A percentile compares a stretch with the other conserved stretches of the same genome.
These are phyloP conservation scores for Phytopythium chamaehyphon DNA, from an alignment of 352 stramenopile species.

Conservation along the genomic window DNA sequence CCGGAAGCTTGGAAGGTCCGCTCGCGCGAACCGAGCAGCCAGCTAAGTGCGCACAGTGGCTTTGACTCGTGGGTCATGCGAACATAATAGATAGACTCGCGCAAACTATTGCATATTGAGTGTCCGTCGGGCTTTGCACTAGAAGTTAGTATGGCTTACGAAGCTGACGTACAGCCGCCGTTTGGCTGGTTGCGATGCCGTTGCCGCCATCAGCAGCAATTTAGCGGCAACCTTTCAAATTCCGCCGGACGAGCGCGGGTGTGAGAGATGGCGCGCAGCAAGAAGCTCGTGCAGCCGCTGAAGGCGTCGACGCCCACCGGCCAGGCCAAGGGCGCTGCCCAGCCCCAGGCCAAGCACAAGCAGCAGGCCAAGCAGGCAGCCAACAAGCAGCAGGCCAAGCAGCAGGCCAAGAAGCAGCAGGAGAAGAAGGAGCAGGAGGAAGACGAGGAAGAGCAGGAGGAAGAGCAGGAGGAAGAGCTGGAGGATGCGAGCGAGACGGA, in stretches of 20 bases:
- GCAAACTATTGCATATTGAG: no score
- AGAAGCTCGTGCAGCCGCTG: slow-evolving; percentile 26
- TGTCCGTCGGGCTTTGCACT: no score
- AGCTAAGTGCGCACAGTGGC: no score
- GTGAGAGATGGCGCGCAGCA: slow-evolving; percentile 30
- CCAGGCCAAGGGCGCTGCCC: slow-evolving; percentile 1
- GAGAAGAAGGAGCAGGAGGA: slow-evolving; percentile 11
- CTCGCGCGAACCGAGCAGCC: no score
- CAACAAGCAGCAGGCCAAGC: slow-evolving; percentile 18
- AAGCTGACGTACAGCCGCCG: no score
- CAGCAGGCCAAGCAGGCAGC: slow-evolving; percentile 13
- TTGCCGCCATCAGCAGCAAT: no score
- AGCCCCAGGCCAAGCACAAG: slow-evolving; percentile 4
- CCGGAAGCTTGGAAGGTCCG: no score
- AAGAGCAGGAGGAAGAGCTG: slow-evolving; percentile 25
- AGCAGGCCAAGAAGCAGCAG: slow-evolving; percentile 12
- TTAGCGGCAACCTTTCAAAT: slow-evolving; percentile 5
- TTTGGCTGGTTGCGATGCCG: no score
- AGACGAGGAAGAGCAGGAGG: slow-evolving; percentile 16
- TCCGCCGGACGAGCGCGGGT: slow-evolving; percentile 2
- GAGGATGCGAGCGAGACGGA: slow-evolving; percentile 49
- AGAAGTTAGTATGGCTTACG: no score
- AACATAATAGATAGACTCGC: no score
- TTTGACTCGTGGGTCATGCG: no score
- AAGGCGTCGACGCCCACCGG: slow-evolving; percentile 31